phyloP scores from a whole-genome alignment of 257 asterid genomes.

The Solanum piurae region DNA sequence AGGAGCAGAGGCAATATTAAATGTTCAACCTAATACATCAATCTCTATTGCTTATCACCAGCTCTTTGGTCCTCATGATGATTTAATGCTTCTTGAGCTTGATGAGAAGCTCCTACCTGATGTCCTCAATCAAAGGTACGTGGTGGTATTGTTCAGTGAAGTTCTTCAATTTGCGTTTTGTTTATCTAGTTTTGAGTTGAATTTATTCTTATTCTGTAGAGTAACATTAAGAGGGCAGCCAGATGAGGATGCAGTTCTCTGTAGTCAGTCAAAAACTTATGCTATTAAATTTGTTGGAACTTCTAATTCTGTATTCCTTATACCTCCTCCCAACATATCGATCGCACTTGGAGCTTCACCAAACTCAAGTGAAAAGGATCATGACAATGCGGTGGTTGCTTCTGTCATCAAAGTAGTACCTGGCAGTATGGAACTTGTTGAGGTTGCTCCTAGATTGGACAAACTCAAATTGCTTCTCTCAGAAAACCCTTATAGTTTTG shows the following conservation, averaged over 20 bases:
- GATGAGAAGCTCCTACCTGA: conserved; percentile 80
- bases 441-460: conserved; percentile 82
- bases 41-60: conserved; percentile 61
- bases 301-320: conserved; percentile 77
- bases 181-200: not conserved
- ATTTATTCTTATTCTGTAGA: conserved; percentile 18
- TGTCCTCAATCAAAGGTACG: conserved; percentile 58
- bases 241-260: conserved; percentile 90
- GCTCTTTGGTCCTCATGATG: conserved; percentile 61
- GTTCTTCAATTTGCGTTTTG: not conserved
- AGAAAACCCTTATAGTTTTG: conserved; percentile 49
- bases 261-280: conserved; percentile 75
- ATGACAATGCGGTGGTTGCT: conserved; percentile 27
- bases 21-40: conserved; percentile 49
- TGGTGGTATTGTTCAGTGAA: not conserved
- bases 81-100: conserved; percentile 75
- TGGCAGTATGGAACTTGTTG: conserved; percentile 83
- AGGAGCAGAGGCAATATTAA: conserved; percentile 72
- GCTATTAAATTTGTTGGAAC: conserved; percentile 88
- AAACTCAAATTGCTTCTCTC: conserved; percentile 70
- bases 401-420: conserved; percentile 64
- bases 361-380: conserved; percentile 19
- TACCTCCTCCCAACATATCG: conserved; percentile 48
- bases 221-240: conserved; percentile 85
- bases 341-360: conserved; percentile 8